phyloP scores from a whole-genome alignment of 164 flowering plant genomes.

The Warburgia ugandensis region DNA sequence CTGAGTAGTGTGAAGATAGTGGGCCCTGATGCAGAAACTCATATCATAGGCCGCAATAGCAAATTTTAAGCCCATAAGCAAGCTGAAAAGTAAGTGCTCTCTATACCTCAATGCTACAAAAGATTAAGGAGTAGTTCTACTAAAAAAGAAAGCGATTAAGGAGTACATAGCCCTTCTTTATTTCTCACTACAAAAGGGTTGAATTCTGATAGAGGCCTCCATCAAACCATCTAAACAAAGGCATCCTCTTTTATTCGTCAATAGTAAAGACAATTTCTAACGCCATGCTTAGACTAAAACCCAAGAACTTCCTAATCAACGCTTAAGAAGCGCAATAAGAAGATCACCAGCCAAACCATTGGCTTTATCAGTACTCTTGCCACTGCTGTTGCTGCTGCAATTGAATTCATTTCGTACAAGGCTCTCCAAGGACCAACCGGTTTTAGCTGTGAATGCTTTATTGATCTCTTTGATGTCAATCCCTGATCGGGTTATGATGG shows the following conservation, averaged over 20 bases:
- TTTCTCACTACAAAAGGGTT: no score
- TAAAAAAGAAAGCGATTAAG: no score
- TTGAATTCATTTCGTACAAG: conserved; percentile 26
- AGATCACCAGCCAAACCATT: conserved; percentile 16
- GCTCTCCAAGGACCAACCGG: conserved; percentile 22
- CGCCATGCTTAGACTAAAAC: neutral
- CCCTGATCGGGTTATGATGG: conserved; percentile 15
- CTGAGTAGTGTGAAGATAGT: no score
- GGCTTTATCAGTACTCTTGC: conserved; percentile 10
- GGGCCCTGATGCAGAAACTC: no score
- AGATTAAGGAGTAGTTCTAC: conserved; percentile 22
- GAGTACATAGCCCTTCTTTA: no score
- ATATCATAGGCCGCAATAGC: no score
- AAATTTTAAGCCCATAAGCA: no score
- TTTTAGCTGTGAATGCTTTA: conserved; percentile 22
- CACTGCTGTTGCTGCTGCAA: no score
- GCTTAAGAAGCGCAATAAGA: conserved; percentile 20
- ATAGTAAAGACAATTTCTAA: neutral
- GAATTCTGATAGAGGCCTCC: neutral
- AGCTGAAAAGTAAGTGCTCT: no score
- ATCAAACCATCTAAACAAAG: neutral
- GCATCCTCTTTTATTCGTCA: neutral
- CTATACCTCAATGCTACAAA: conserved; percentile 9
- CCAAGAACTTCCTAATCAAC: conserved; percentile 5
- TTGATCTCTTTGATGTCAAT: conserved; percentile 16